These are phyloP conservation scores for Candida argentea DNA, from an alignment of 805 yeast genomes.

Conservation along the genomic window DNA sequence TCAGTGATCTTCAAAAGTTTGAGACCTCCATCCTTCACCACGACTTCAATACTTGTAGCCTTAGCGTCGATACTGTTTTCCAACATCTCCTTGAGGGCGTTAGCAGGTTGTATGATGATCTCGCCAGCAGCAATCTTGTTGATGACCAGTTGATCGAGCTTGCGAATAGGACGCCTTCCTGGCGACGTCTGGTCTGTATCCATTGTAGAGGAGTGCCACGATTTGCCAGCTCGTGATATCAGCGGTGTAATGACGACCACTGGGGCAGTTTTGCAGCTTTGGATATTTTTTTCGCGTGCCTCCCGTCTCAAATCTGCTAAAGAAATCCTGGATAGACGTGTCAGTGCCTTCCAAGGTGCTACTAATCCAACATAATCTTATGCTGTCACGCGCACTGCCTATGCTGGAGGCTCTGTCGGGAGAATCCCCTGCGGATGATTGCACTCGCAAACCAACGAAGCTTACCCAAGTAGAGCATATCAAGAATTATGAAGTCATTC, in stretches of 20 bases:
- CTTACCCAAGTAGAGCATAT: conserved; percentile 4
- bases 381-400: too few relatives aligned
- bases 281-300: too few relatives aligned
- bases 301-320: too few relatives aligned
- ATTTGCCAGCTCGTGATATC: not conserved
- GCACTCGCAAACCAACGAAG: not conserved
- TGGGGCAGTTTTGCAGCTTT: too few relatives aligned
- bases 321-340: too few relatives aligned
- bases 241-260: not conserved
- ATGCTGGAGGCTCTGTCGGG: too few relatives aligned
- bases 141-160: conserved; percentile 62
- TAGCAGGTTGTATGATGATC: conserved; percentile 86
- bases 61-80: conserved; percentile 91
- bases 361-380: too few relatives aligned
- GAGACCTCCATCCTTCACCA: conserved; percentile 87
- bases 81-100: conserved; percentile 85
- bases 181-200: not conserved
- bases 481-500: conserved; percentile 18
- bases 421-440: too few relatives aligned
- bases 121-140: conserved; percentile 97
- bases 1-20: conserved; percentile 81
- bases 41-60: conserved; percentile 61
- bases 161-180: conserved; percentile 16
- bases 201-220: not conserved
- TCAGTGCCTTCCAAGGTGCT: too few relatives aligned